Conservation (phyloP, 805 yeast species). For the Candida coquimbonensis region DNA sequence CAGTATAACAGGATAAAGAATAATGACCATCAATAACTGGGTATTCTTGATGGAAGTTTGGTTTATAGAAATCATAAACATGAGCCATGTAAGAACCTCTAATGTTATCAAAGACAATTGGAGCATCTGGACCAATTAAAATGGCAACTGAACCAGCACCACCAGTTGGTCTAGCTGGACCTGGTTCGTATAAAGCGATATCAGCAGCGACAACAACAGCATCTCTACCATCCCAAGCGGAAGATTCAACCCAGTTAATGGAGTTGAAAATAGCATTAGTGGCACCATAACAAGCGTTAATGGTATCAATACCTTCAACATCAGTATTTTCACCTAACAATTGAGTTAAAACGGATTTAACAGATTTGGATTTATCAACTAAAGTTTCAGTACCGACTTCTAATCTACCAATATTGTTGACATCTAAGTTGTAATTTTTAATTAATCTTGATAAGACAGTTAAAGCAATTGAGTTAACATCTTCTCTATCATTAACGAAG, state of each 20-base stretch:
- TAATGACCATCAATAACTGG: slow-evolving; percentile 97
- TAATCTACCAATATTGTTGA: slow-evolving; percentile 77
- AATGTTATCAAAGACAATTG: slow-evolving; percentile 80
- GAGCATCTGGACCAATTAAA: slow-evolving; percentile 96
- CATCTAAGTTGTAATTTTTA: slow-evolving; percentile 76
- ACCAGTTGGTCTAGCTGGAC: slow-evolving; percentile 99
- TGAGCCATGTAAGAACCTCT: slow-evolving; percentile 95
- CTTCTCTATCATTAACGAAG: slow-evolving; percentile 95
- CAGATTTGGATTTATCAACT: slow-evolving; percentile 93
- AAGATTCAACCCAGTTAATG: slow-evolving; percentile 92
- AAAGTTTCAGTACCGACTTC: slow-evolving; percentile 98
- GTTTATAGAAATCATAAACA: slow-evolving; percentile 97
- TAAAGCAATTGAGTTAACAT: slow-evolving; percentile 87
- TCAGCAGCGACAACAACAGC: slow-evolving; percentile 97
- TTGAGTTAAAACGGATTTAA: slow-evolving; percentile 93
- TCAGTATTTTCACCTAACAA: slow-evolving; percentile 83
- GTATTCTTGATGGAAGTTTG: slow-evolving; percentile 92
- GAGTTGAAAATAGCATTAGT: slow-evolving; percentile 92
- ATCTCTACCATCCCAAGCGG: slow-evolving; percentile 96
- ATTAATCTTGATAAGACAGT: slow-evolving; percentile 79
- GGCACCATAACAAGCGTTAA: slow-evolving; percentile 99
- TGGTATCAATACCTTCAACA: slow-evolving; percentile 91
- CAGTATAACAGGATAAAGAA: slow-evolving; percentile 88
- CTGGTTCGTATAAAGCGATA: slow-evolving; percentile 94
- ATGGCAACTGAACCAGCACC: slow-evolving; percentile 97